A percentile compares a stretch with the other conserved stretches of the same genome.
These are phyloP conservation scores for Chamaecyparis obtusa DNA, from an alignment of 75 land plant species.

Conservation along the genomic window DNA sequence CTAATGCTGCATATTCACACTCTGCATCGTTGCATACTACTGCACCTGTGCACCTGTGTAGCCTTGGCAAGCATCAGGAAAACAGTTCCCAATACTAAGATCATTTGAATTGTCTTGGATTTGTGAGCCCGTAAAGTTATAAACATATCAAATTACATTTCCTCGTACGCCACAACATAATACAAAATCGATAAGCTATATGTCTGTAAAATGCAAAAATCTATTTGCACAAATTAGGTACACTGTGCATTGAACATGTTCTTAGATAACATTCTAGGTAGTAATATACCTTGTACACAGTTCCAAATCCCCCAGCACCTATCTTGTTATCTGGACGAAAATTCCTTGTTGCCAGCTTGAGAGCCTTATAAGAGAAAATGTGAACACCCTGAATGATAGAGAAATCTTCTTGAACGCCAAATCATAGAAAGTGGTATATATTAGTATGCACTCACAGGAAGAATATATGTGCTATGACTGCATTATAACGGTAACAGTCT, in stretches of 20 bases:
- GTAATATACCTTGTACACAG: constrained; percentile 39
- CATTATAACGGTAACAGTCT: neutral
- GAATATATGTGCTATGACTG: neutral
- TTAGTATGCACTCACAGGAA: neutral
- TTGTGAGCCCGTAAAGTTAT: neutral
- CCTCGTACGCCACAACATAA: neutral
- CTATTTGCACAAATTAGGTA: neutral
- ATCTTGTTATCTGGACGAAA: constrained; percentile 39
- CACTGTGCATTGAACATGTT: neutral
- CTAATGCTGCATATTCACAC: neutral
- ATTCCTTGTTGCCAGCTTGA: constrained; percentile 30
- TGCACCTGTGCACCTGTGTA: neutral
- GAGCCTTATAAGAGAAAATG: constrained; percentile 29
- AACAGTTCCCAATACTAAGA: neutral
- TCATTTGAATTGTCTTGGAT: neutral
- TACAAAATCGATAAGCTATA: neutral
- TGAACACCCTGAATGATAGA: neutral
- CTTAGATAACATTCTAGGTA: neutral
- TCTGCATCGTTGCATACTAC: neutral
- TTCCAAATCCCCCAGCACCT: constrained; percentile 52
- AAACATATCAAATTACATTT: neutral
- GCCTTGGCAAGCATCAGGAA: neutral
- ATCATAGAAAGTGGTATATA: neutral
- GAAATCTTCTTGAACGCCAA: neutral
- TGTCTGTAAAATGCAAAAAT: neutral